These are phyloP conservation scores for Penicillium bovifimosum DNA, from an alignment of 495 filamentous ascomycete genomes.

Conservation along the genomic window DNA sequence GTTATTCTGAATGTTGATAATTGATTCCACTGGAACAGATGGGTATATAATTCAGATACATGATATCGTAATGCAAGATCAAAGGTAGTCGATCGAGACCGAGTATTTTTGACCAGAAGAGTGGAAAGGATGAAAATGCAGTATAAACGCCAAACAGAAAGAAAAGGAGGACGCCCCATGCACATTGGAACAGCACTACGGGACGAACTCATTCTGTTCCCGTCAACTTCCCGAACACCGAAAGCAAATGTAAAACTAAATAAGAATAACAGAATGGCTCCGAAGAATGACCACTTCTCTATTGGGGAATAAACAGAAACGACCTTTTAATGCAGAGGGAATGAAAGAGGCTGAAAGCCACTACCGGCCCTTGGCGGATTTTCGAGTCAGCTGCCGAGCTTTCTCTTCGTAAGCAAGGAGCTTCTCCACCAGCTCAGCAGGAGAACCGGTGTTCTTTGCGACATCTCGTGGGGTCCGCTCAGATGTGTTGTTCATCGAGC, in stretches of 20 bases:
- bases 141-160: conserved; percentile 3
- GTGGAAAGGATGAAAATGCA: conserved; percentile 15
- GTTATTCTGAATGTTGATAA: neutral
- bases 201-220: conserved; percentile 10
- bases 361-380: conserved; percentile 32
- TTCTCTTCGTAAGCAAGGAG: conserved; percentile 38
- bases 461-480: conserved; percentile 20
- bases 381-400: conserved; percentile 30
- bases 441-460: conserved; percentile 15
- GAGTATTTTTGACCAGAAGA: conserved; percentile 8
- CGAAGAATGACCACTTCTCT: neutral
- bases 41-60: conserved; percentile 27
- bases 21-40: conserved; percentile 8
- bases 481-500: conserved; percentile 20
- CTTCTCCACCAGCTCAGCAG: conserved; percentile 34
- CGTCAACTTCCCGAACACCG: conserved; percentile 18
- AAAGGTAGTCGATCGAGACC: conserved; percentile 1
- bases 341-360: neutral
- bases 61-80: conserved; percentile 27
- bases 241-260: neutral
- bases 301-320: neutral
- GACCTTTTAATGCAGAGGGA: conserved; percentile 2
- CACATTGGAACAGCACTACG: neutral
- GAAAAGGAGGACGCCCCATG: conserved; percentile 6
- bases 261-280: neutral